phyloP scores from a whole-genome alignment of 768 basidiomycete species.

The Aureoboletus auriporus region DNA sequence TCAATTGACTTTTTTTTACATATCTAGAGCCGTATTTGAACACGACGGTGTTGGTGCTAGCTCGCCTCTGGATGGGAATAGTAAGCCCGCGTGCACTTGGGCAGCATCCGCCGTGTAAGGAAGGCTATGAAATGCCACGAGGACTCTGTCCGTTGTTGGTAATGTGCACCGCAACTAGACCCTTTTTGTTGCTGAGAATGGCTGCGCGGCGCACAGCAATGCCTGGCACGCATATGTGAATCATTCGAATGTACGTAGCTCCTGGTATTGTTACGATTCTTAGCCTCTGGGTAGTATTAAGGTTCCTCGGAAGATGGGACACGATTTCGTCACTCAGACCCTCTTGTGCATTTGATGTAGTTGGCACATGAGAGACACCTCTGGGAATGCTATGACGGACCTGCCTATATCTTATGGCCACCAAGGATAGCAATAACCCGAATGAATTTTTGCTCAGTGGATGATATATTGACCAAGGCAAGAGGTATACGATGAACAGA shows the following conservation, averaged over 20 bases:
- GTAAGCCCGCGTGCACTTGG: background rate
- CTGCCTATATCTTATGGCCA: background rate
- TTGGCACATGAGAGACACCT: too few relatives aligned
- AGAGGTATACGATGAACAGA: constrained; percentile 4
- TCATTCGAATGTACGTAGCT: too few relatives aligned
- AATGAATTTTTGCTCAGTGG: background rate
- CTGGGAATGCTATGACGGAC: background rate
- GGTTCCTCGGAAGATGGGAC: too few relatives aligned
- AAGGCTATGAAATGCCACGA: constrained; percentile 18
- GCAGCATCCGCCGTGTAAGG: constrained; percentile 1
- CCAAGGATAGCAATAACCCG: background rate
- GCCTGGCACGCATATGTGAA: too few relatives aligned
- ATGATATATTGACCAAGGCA: constrained; percentile 9
- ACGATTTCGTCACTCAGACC: too few relatives aligned
- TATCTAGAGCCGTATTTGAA: background rate
- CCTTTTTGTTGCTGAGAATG: background rate
- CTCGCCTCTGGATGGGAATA: background rate
- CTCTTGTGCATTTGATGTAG: too few relatives aligned
- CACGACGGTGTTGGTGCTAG: background rate
- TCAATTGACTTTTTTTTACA: background rate
- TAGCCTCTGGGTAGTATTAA: too few relatives aligned
- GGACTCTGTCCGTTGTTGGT: background rate
- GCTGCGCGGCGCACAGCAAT: background rate
- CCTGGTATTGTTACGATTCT: too few relatives aligned
- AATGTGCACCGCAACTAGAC: background rate